Evolutionary conservation across 2,329 filamentous ascomycete genomes (phyloP), one percentile per base, ranked within the genome.

Genomic region (Colletotrichum spaethianum): DNA sequence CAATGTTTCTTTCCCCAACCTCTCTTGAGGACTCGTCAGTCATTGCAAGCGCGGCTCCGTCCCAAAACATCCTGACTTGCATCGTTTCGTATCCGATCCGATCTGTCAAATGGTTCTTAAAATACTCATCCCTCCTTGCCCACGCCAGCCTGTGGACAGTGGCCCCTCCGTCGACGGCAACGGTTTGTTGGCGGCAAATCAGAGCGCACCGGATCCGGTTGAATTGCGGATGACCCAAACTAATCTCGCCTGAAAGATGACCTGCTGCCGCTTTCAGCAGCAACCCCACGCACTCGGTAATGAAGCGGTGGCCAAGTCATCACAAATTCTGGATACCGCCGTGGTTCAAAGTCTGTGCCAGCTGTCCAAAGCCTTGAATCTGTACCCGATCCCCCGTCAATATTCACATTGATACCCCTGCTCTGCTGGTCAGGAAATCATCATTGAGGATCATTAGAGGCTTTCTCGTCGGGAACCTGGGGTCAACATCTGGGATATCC

Each of bases 41-140:
- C 40, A 28, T 63, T 69, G 65, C 65, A 66, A 66, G 70, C 62
- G 63, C 62, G 77, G 72, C 59, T 72, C 72, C 68, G 57, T 48
- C 46, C 72, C 63, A 72, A 68, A 68, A 42, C 55, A 68, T 73
- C 50, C 62, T 60, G 46, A 57, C 63, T 70, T 73, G 72, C 68
- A 73, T 61, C 63, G 63, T 68, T 67, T 73, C 72, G 68, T 72
- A 72, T 73, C 72, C 72, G 72, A 73, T 73, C 72, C 63, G 68
- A 73, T 73, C 72, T 73, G 63, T 68, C 72, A 67, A 63, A 63
- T 64, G 20, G 46, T 72, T 73, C 72, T 72, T 72, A 73, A 68
- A 73, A 73, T 73, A 73, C 44, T 36, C 56, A 61, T 23, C 33
- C 44, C 23, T 44, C 50, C 16, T 60, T 53, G 38, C 70, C 67